Percentiles rank a stretch among this genome's conserved stretches.
Evolutionary conservation across 148 eudicot genomes (phyloP).

Genomic region (Pharnaceum exiguum): DNA sequence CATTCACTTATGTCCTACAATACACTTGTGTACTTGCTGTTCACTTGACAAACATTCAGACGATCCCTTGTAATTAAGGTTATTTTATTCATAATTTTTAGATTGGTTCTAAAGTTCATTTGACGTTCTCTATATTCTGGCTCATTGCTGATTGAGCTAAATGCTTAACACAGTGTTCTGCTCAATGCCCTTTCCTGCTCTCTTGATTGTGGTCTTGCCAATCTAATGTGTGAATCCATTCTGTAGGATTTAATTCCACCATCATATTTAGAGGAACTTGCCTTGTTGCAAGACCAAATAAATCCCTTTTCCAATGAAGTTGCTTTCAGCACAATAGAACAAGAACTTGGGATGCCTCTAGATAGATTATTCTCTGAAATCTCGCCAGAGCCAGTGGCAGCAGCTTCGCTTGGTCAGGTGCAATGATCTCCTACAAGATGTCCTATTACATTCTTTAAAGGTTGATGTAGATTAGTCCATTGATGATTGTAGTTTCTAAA

Average conservation of each 20-base stretch:
- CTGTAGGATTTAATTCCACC: slow-evolving; percentile 91
- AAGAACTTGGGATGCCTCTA: slow-evolving; percentile 68
- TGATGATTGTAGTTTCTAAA: background rate
- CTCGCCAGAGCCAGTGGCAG: slow-evolving; percentile 86
- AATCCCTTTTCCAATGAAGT: slow-evolving; percentile 73
- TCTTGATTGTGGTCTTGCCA: background rate
- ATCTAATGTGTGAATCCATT: slow-evolving; percentile 1
- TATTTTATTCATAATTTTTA: too few species aligned
- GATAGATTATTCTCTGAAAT: slow-evolving; percentile 79
- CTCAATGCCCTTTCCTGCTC: background rate
- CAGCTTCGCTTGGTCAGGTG: slow-evolving; percentile 99
- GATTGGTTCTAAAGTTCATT: too few species aligned
- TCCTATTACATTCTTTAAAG: background rate
- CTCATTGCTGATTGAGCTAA: too few species aligned
- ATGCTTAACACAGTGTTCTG: background rate
- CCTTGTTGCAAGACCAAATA: slow-evolving; percentile 85
- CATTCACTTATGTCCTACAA: too few species aligned
- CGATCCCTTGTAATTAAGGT: too few species aligned
- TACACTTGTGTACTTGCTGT: too few species aligned
- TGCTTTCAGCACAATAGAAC: slow-evolving; percentile 83
- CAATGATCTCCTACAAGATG: background rate
- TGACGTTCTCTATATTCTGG: too few species aligned
- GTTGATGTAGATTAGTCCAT: background rate
- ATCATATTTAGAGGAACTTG: slow-evolving; percentile 73
- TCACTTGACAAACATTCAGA: too few species aligned